These are phyloP conservation scores for Colletotrichum chlorophyti DNA, from an alignment of 2,329 filamentous ascomycete genomes.

Conservation along the genomic window DNA sequence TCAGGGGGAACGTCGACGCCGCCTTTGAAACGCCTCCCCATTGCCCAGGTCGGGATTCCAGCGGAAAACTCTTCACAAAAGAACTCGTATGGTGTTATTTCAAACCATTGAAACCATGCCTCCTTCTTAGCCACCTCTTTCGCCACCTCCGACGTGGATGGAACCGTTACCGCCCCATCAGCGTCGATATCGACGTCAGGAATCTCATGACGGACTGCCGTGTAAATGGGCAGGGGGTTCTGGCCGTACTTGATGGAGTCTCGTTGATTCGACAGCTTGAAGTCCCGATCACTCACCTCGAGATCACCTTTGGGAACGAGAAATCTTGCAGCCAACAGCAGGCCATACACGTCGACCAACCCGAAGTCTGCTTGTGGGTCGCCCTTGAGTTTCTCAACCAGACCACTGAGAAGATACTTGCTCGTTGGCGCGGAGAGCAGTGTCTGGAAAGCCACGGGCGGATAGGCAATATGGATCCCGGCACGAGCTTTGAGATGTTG, in stretches of 20 bases:
- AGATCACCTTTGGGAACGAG: slow-evolving; percentile 87
- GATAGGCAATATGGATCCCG: slow-evolving; percentile 90
- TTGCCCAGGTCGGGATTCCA: slow-evolving; percentile 93
- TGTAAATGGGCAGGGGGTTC: slow-evolving; percentile 92
- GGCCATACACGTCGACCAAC: slow-evolving; percentile 90
- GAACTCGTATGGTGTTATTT: slow-evolving; percentile 92
- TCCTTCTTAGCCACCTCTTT: slow-evolving; percentile 66
- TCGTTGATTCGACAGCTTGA: slow-evolving; percentile 90
- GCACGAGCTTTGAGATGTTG: slow-evolving; percentile 87
- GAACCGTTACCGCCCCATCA: slow-evolving; percentile 42
- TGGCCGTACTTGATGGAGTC: slow-evolving; percentile 78
- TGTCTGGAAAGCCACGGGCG: slow-evolving; percentile 80
- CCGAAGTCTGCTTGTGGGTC: slow-evolving; percentile 83
- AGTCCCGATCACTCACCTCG: slow-evolving; percentile 76
- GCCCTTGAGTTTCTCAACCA: slow-evolving; percentile 91
- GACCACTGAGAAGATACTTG: slow-evolving; percentile 84
- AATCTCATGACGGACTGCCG: slow-evolving; percentile 94
- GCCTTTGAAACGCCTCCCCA: slow-evolving; percentile 81
- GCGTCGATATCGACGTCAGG: slow-evolving; percentile 64
- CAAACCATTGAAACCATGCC: slow-evolving; percentile 98
- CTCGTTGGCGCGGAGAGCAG: slow-evolving; percentile 91
- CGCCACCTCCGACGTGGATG: slow-evolving; percentile 50
- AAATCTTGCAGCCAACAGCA: slow-evolving; percentile 82
- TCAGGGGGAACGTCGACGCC: slow-evolving; percentile 72
- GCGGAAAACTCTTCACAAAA: slow-evolving; percentile 92